Conservation (phyloP, 768 basidiomycete genomes). For the Serendipita indica region DNA sequence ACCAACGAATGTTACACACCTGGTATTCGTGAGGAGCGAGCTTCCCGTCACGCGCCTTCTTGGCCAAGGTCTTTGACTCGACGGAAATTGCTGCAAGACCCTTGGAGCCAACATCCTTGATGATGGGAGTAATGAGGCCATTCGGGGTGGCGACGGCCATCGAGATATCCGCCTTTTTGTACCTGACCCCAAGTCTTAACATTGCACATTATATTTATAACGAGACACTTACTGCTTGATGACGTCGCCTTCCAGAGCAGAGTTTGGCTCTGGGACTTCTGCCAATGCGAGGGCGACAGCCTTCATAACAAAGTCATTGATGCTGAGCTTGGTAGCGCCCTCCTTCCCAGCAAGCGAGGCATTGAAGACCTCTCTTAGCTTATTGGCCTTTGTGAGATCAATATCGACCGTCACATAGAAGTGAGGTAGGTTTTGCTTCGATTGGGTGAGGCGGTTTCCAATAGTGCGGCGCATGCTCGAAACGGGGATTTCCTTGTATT, state of each 20-base stretch:
- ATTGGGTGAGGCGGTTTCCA: conserved; percentile 76
- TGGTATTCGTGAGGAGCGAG: conserved; percentile 92
- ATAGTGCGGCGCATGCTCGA: conserved; percentile 93
- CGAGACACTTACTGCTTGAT: conserved; percentile 70
- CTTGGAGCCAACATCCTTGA: conserved; percentile 85
- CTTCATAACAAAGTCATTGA: conserved; percentile 98
- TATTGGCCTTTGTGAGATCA: conserved; percentile 91
- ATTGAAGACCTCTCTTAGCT: conserved; percentile 94
- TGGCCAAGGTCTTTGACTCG: conserved; percentile 82
- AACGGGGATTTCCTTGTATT: conserved; percentile 81
- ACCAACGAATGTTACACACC: conserved; percentile 28
- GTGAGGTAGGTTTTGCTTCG: conserved; percentile 90
- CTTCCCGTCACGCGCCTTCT: conserved; percentile 94
- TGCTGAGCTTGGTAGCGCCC: conserved; percentile 59
- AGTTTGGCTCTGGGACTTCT: conserved; percentile 96
- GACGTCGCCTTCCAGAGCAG: conserved; percentile 90
- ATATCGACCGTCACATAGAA: conserved; percentile 93
- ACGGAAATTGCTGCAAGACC: conserved; percentile 86
- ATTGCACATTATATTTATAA: conserved; percentile 8
- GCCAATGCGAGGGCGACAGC: conserved; percentile 78
- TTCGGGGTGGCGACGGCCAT: conserved; percentile 92
- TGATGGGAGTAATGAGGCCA: conserved; percentile 93
- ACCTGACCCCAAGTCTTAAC: conserved; percentile 41
- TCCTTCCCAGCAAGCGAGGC: conserved; percentile 71
- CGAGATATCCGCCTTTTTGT: conserved; percentile 94